Percentiles rank a stretch among this genome's conserved stretches.
These are phyloP conservation scores for Ceratonia siliqua DNA, from an alignment of 306 rosid species.

Conservation along the genomic window DNA sequence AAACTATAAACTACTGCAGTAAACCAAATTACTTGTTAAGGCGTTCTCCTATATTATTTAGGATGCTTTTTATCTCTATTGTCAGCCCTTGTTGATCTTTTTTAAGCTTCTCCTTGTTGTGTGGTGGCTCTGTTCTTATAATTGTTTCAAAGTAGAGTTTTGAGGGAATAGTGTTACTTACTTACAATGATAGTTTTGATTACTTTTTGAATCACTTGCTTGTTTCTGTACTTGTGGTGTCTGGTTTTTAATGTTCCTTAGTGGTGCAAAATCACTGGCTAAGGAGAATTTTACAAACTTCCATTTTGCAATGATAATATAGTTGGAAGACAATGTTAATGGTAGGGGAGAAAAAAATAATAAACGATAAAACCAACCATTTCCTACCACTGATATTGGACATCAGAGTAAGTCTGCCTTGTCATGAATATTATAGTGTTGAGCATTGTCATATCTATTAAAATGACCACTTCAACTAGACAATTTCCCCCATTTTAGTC, in stretches of 20 bases:
- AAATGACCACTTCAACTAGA: slow-evolving; percentile 25
- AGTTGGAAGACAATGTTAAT: background rate
- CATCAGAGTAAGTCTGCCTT: slow-evolving; percentile 6
- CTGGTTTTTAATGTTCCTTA: background rate
- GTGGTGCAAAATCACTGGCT: background rate
- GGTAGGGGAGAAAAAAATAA: background rate
- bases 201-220: slow-evolving; percentile 2
- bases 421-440: slow-evolving; percentile 20
- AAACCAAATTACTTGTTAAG: background rate
- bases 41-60: background rate
- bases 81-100: slow-evolving; percentile 13
- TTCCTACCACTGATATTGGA: slow-evolving; percentile 3
- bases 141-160: slow-evolving; percentile 8
- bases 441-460: background rate
- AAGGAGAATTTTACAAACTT: background rate
- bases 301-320: background rate
- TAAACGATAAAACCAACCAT: background rate
- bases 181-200: background rate
- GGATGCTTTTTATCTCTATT: background rate
- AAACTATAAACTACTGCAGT: background rate
- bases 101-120: slow-evolving; percentile 20
- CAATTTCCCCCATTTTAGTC: background rate
- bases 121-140: slow-evolving; percentile 22
- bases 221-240: background rate
- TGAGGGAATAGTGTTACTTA: slow-evolving; percentile 6